A percentile compares a stretch with the other conserved stretches of the same genome.
phyloP scores from a whole-genome alignment of 768 basidiomycete species.

The Tylopilus plumbeoviolaceoides region DNA sequence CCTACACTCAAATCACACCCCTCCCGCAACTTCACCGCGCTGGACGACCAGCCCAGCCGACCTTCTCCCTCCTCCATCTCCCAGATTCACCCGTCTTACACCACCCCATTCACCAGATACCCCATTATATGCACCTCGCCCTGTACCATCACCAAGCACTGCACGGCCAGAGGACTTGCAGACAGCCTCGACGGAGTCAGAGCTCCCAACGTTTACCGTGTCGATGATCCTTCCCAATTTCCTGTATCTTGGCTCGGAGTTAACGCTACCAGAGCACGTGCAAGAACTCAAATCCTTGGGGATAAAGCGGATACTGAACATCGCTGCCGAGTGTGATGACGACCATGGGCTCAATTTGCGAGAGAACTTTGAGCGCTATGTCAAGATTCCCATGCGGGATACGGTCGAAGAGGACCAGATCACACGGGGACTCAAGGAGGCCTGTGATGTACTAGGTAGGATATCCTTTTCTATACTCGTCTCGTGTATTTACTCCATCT shows the following conservation, averaged over 20 bases:
- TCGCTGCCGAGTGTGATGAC: conserved; percentile 87
- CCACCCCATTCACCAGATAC: conserved; percentile 39
- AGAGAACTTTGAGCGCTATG: conserved; percentile 77
- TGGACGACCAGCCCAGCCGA: conserved; percentile 34
- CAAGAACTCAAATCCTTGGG: conserved; percentile 69
- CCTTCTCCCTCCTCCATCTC: conserved; percentile 36
- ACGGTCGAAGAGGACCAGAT: conserved; percentile 94
- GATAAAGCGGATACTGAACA: conserved; percentile 85
- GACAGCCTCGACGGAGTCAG: conserved; percentile 35
- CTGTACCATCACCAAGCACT: conserved; percentile 51
- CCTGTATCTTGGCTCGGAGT: conserved; percentile 88
- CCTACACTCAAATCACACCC: conserved; percentile 54
- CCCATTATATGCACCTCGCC: conserved; percentile 27
- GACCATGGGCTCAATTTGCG: conserved; percentile 67
- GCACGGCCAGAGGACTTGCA: conserved; percentile 50
- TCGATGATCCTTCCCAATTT: conserved; percentile 91
- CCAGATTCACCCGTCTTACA: conserved; percentile 22
- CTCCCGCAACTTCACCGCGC: conserved; percentile 47
- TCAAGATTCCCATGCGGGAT: conserved; percentile 89
- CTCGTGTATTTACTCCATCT: conserved; percentile 2
- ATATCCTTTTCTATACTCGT: conserved; percentile 11
- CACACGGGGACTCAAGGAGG: conserved; percentile 72
- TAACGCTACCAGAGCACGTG: conserved; percentile 70
- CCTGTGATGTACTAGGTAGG: conserved; percentile 84
- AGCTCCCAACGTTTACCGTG: conserved; percentile 67